Evolutionary conservation across 2,329 filamentous ascomycete species (phyloP), one percentile per base, ranked within the genome.

Genomic region (Ceratocystiopsis minuta): DNA sequence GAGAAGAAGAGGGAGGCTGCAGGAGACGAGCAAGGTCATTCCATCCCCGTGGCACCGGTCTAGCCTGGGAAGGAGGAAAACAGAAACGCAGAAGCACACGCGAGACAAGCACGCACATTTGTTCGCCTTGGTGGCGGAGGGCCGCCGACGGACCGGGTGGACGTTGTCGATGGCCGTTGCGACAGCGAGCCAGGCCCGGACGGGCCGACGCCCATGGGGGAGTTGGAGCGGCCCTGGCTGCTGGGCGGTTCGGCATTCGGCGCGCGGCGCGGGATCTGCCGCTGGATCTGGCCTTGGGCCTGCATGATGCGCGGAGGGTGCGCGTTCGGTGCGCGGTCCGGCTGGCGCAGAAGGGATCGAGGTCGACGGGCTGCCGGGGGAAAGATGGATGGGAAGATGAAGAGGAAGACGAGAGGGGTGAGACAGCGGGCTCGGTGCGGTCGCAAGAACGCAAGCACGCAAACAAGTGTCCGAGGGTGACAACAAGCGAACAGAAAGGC

Each of bases 161-260:
- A 86, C 31, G 74, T 69, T 37, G 72, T 75, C 10, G 79, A 81
- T 28, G 70, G 66, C 45, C 80, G 74, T 45, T 72, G 64, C 48
- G 75, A 75, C 31, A 56, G 51, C 20, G 4, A 36, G 52, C 16
- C 52, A 51, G 41, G 52, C 50, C 48, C 73, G 63, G 50, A 66
- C 61, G 10, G 33, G 57, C 52, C 49, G 47, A 72, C 63, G 49
- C 65, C 60, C 43, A 63, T 59, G 44, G 78, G 76, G 40, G 77
- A 79, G 54, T 75, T 77, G 39, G 71, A 63, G 43, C 73, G 67
- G 42, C 62, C 57, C 52, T 67, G 70, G 41, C 69, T 70, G 53
- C 7, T 28, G 2, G 4, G 24, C 5, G 67, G 66, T 48, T 79
- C 75, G 33, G 65, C 68, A 46, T 66, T 72, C n/a, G 76, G 74